Evolutionary conservation across 2,329 filamentous ascomycete species (phyloP), one percentile per base, ranked within the genome.

Genomic region (Colletotrichum noveboracense): DNA sequence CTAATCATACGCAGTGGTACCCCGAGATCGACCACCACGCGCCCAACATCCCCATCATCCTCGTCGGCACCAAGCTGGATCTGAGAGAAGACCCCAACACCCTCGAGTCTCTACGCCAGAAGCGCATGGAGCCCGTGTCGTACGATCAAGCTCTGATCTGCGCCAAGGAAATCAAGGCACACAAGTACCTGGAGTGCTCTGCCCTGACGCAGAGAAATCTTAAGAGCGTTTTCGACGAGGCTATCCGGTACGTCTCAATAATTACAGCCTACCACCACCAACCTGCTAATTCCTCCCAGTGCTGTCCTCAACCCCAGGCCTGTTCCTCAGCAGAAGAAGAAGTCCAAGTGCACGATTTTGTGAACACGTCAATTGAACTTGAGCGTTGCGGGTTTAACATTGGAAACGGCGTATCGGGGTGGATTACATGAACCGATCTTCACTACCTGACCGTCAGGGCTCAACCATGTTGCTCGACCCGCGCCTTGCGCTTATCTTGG

Each of bases 201-300:
- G 97, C 97, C 64, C 89, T 99, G 79, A 99, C 97, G 48, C 97
- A 98, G 89, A 91, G 96, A 82, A 98, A 98, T 86, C 87, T 99
- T 80, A 99, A 99, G 93, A 98, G 95, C 82, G 97, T 99, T 65
- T 99, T 99, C 83, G 97, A 99, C 83, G 96, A 98, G 87, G 97
- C 97, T 38, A 99, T 99, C 83, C 94, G 97, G 97, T 98, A 88
- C 80, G 93, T 87, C 72, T 61, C 16, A 30, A 10, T 12, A 60
- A 77, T 78, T 56, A 60, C 80, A 78, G 12, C 24, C 7, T 18
- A 26, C 56, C 2, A 60, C 80, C 78, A 77, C 79, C 67, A 81
- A 71, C 66, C 72, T 56, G 68, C 70, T 79, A 77, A 78, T 82
- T 71, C 77, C 76, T 16, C 21, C 16, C 80, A 95, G 93, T 81